These are phyloP conservation scores for Starmerella geochares DNA, from an alignment of 805 yeast genomes.

Conservation along the genomic window DNA sequence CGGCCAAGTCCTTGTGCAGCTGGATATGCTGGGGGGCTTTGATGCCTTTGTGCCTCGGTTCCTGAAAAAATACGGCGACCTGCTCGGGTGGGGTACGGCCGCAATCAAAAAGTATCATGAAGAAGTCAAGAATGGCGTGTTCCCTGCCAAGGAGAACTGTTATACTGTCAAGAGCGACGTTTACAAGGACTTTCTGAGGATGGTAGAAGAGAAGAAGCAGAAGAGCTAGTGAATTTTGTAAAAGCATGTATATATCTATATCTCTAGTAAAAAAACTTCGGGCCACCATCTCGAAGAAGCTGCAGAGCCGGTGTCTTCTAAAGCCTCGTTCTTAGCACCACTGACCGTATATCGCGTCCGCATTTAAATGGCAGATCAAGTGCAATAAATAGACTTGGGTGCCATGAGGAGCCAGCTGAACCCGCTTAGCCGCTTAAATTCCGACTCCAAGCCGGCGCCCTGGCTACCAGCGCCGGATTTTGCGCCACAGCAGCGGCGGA, in stretches of 20 bases:
- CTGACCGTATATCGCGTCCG: background rate
- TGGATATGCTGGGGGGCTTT: constrained; percentile 64
- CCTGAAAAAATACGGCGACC: constrained; percentile 56
- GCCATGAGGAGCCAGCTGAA: background rate
- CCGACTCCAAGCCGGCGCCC: background rate
- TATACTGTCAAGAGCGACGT: constrained; percentile 62
- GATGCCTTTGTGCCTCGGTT: constrained; percentile 55
- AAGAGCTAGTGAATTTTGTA: background rate
- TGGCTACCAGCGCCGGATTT: constrained; percentile 10
- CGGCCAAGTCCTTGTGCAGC: constrained; percentile 84
- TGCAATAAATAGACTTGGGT: background rate
- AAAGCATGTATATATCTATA: background rate
- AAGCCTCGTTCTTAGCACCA: background rate
- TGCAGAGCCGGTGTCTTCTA: no score
- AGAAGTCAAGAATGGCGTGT: constrained; percentile 48
- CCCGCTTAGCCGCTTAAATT: constrained; percentile 1
- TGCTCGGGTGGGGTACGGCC: constrained; percentile 39
- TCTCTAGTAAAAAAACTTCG: background rate
- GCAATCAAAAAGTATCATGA: constrained; percentile 46
- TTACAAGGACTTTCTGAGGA: constrained; percentile 36
- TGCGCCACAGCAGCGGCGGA: background rate
- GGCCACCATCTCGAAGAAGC: no score
- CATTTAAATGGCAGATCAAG: background rate
- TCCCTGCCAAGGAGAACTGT: constrained; percentile 58
- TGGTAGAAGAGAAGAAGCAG: constrained; percentile 14